Percentiles rank a stretch among this genome's conserved stretches.
phyloP scores from a whole-genome alignment of 371 early-diverging fungal species.

The Haplosporangium sp. region DNA sequence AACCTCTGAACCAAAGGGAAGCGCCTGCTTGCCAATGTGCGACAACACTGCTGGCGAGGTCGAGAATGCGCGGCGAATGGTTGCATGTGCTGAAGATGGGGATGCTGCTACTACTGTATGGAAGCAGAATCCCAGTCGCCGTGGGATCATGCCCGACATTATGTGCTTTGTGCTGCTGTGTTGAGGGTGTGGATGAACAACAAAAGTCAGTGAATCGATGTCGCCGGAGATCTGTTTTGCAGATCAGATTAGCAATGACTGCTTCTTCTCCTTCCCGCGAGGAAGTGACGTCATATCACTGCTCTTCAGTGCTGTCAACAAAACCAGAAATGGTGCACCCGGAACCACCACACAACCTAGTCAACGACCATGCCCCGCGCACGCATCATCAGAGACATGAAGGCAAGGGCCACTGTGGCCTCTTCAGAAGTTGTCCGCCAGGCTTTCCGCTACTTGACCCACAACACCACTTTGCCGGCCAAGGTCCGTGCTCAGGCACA shows the following conservation, averaged over 20 bases:
- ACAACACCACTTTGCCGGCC: conserved; percentile 81
- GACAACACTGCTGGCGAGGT: conserved; percentile 61
- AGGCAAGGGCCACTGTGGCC: conserved; percentile 76
- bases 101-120: conserved; percentile 8
- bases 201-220: no score
- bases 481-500: conserved; percentile 88
- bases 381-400: conserved; percentile 81
- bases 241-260: not conserved
- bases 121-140: conserved; percentile 44
- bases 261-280: not conserved
- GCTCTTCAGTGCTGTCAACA: not conserved
- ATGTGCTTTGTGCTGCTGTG: conserved; percentile 6
- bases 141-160: conserved; percentile 44
- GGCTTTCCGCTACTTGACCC: conserved; percentile 82
- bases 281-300: not conserved
- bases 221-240: conserved; percentile 13
- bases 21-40: conserved; percentile 78
- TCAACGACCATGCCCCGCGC: conserved; percentile 50
- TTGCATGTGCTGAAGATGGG: conserved; percentile 11
- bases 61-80: conserved; percentile 58
- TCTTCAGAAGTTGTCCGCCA: conserved; percentile 80
- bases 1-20: conserved; percentile 76
- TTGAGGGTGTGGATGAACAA: not conserved
- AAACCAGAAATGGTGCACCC: no score
- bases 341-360: conserved; percentile 6